Base-by-base conservation (phyloP, 164 flowering plant species). In the Nymphaea colorata region DNA sequence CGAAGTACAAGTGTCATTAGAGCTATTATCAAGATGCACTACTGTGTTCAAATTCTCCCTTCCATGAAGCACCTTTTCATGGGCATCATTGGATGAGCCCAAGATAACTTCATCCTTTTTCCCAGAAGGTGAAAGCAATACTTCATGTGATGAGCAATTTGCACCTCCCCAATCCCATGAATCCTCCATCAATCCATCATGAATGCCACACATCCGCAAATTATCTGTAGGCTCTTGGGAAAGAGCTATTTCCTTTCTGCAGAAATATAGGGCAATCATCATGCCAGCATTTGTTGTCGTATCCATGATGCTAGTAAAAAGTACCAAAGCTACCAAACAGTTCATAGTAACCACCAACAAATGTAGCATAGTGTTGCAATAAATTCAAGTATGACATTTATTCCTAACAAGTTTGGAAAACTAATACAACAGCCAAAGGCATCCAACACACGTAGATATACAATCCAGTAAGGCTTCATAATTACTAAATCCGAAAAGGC, bases 21-120 rank as follows among this genome's bases (percentile, higher is more conserved):
- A 4, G 7, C 7, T 70, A 67, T 15, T 36, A 61, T 45, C 69
- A 59, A 59, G 59, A 41, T 67, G 69, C 57, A 4, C 5, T 44
- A 25, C 62, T 64, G 43, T 18, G 72, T 41, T 63, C 17, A 42
- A 44, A 62, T 66, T 60, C 71, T 41, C 60, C 67, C 36, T 17
- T 2, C 12, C 42, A 12, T 10, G 12, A 17, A 61, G n/a, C 42
- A 41, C 17, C n/a, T 61, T 17, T 17, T 17, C 17, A 8, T 61
- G 64, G 18, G 3, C 41, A 41, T 17, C 16, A 17, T 17, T 8
- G 16, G 8, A 61, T 17, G 64, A 61, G 7, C 17, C 36, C 64
- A 61, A 41, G 64, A 15, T 4, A 15, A 8, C 15, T 51, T 51
- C 12, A 51, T 51, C 57, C 57, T 51, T 15, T 15, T 51, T 15